Evolutionary conservation across 805 yeast species (phyloP), one percentile per base, ranked within the genome.

Genomic region (Pichia ethanolica): DNA sequence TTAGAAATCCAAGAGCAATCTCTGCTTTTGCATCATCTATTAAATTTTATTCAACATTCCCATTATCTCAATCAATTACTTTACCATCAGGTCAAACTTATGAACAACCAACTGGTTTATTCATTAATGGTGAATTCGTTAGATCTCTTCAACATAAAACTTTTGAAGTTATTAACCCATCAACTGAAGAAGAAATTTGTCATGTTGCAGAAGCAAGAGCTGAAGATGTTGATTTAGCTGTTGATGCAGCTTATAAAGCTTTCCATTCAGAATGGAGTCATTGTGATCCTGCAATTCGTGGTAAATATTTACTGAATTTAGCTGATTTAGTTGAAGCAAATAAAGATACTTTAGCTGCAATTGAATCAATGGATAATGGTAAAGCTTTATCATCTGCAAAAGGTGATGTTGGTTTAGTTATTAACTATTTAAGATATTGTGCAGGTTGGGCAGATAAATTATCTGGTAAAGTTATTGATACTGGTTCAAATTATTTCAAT

Each of bases 391-490:
- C 68, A 44, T 78, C 82, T 64, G 79, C 95, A 28, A 71, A 77
- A 56, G 89, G 87, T 53, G 97, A 89, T 64, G 83, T 90, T 51
- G 81, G 73, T 38, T 75, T 85, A 54, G 79, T 83, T 46, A 76
- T 83, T 42, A 75, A 75, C 57, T 85, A 83, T 66, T 70, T 88
- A 66, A 81, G 91, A 71, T 83, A 89, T 56, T 83, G 87, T 67
- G 96, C 90, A 51, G 97, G 97, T 55, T 87, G 81, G 81, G 88
- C 95, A 61, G 97, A 89, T 71, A 89, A 90, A 74, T 71, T 86
- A 56, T 77, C 74, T 57, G 97, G 96, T 59, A 75, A 81, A 56
- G 68, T 82, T 51, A 77, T 87, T 51, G 87, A 87, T 66, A 82
- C 95, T 45, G 91, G 90, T 54, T 66, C 70, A 50, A 71, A 80